A percentile compares a stretch with the other conserved stretches of the same genome.
Evolutionary conservation across 208 protist species (phyloP).

Genomic region (Trypanosoma cruzi): DNA sequence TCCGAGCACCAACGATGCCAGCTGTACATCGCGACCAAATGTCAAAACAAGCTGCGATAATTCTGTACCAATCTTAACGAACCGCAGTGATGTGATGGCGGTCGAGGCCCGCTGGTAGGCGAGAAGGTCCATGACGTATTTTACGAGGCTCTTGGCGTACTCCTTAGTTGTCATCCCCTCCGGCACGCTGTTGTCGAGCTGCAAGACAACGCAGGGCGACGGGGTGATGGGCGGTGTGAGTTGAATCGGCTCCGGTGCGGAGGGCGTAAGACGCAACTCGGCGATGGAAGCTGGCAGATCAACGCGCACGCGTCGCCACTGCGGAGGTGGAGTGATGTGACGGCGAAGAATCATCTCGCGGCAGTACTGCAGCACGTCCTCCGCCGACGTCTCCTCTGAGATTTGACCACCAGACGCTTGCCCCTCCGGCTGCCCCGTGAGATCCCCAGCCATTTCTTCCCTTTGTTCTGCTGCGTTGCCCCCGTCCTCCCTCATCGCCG

Average conservation of each 20-base stretch:
- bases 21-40: conserved; percentile 55
- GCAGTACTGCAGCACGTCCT: conserved; percentile 63
- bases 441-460: background rate
- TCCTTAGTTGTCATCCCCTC: conserved; percentile 62
- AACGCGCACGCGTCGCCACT: conserved; percentile 75
- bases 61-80: conserved; percentile 75
- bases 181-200: conserved; percentile 58
- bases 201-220: conserved; percentile 62
- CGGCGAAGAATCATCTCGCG: conserved; percentile 45
- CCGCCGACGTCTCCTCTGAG: background rate
- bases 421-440: background rate
- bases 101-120: conserved; percentile 60
- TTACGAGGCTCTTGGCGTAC: conserved; percentile 74
- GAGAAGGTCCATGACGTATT: conserved; percentile 82
- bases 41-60: conserved; percentile 78
- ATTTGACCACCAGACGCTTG: conserved; percentile 5
- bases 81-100: conserved; percentile 78
- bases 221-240: conserved; percentile 38
- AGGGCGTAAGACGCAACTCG: conserved; percentile 71
- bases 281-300: conserved; percentile 76
- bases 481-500: background rate
- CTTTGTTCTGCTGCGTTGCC: background rate
- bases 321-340: conserved; percentile 56
- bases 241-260: conserved; percentile 54
- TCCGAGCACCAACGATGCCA: conserved; percentile 57